phyloP scores from a whole-genome alignment of 2,329 filamentous ascomycete species.

The Stagonosporopsis tanaceti region DNA sequence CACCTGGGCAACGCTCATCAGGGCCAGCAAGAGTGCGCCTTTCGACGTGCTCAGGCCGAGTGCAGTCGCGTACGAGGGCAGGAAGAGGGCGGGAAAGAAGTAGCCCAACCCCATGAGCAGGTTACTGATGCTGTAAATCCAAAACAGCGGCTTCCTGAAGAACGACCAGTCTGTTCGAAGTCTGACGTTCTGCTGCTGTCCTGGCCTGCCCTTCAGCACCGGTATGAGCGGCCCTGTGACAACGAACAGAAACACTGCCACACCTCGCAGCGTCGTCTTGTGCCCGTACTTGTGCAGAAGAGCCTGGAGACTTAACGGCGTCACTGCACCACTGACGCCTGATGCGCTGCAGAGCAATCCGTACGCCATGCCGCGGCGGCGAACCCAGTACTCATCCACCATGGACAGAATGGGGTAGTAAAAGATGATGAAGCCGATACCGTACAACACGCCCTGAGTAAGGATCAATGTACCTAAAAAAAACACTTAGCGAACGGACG shows the following conservation, averaged over 20 bases:
- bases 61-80: conserved; percentile 45
- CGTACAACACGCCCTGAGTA: conserved; percentile 51
- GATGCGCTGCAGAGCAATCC: conserved; percentile 55
- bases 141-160: conserved; percentile 33
- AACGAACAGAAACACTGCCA: conserved; percentile 45
- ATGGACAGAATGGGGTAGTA: conserved; percentile 57
- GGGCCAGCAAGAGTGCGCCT: conserved; percentile 42
- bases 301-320: conserved; percentile 52
- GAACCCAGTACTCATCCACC: conserved; percentile 62
- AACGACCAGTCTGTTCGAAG: conserved; percentile 44
- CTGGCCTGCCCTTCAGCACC: conserved; percentile 50
- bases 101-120: conserved; percentile 48
- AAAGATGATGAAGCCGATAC: conserved; percentile 56
- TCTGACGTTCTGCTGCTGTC: conserved; percentile 33
- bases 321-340: conserved; percentile 53
- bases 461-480: conserved; percentile 31
- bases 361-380: conserved; percentile 58
- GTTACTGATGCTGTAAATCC: conserved; percentile 49
- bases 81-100: conserved; percentile 50
- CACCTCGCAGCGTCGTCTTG: conserved; percentile 50
- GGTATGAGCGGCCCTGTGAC: conserved; percentile 42
- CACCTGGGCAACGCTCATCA: conserved; percentile 46
- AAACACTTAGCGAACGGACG: no score
- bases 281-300: conserved; percentile 50
- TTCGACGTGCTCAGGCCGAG: conserved; percentile 29